Conservation (phyloP, 495 filamentous ascomycete genomes). For the Penicillium tannophilum region DNA sequence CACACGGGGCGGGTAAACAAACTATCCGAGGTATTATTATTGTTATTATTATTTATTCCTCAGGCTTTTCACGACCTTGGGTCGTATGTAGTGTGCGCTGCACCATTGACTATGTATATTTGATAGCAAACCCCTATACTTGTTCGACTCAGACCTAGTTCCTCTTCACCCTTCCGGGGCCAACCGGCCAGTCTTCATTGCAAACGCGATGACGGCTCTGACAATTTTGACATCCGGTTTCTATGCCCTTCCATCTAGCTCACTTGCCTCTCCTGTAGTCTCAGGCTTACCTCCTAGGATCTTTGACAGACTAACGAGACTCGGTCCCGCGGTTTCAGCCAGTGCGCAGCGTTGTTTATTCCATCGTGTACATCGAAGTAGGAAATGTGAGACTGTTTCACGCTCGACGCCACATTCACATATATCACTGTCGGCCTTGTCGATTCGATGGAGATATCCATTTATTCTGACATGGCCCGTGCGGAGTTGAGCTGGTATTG, state of each 20-base stretch:
- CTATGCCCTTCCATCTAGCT: slow-evolving; percentile 29
- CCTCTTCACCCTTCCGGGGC: background rate
- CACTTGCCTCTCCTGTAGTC: slow-evolving; percentile 25
- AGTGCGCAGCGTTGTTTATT: slow-evolving; percentile 17
- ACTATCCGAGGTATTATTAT: too few relatives aligned
- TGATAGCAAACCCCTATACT: background rate
- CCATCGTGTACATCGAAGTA: slow-evolving; percentile 12
- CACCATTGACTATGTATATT: slow-evolving; percentile 5
- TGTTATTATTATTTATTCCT: slow-evolving; percentile 7
- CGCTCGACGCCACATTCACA: slow-evolving; percentile 32
- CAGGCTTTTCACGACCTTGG: slow-evolving; percentile 11
- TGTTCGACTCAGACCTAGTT: background rate
- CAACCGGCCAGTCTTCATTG: slow-evolving; percentile 30
- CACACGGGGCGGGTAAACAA: too few relatives aligned
- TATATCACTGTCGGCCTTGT: slow-evolving; percentile 17
- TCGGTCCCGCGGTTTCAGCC: slow-evolving; percentile 1
- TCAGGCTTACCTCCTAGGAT: slow-evolving; percentile 38
- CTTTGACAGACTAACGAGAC: slow-evolving; percentile 16
- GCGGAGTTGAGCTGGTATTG: slow-evolving; percentile 10
- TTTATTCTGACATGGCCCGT: slow-evolving; percentile 10
- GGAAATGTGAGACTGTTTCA: slow-evolving; percentile 35
- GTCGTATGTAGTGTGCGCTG: slow-evolving; percentile 11
- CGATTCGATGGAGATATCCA: slow-evolving; percentile 21
- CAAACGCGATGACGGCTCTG: slow-evolving; percentile 33
- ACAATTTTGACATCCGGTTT: slow-evolving; percentile 35